Evolutionary conservation across 2,329 filamentous ascomycete species (phyloP).

Genomic region (Beauveria caledonica): DNA sequence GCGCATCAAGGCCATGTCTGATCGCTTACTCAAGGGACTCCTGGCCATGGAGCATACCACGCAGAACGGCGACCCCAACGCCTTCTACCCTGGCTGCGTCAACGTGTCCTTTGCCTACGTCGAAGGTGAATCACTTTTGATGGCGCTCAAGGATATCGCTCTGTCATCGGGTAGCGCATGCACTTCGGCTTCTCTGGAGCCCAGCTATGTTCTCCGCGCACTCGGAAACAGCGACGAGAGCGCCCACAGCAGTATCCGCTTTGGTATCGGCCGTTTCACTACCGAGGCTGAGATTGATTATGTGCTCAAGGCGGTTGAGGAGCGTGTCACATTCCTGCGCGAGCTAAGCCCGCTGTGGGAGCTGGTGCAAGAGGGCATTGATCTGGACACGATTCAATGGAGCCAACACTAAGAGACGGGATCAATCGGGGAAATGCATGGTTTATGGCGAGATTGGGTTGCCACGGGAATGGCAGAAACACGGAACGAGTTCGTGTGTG

Average conservation of each 20-base stretch:
- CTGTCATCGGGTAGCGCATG: slow-evolving; percentile 94
- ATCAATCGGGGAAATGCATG: slow-evolving; percentile 2
- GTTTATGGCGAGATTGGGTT: slow-evolving; percentile 5
- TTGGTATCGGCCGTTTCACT: slow-evolving; percentile 95
- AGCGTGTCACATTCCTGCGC: slow-evolving; percentile 84
- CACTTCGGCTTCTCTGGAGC: slow-evolving; percentile 92
- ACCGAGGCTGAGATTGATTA: slow-evolving; percentile 95
- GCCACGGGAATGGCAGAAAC: slow-evolving; percentile 13
- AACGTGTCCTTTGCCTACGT: slow-evolving; percentile 99
- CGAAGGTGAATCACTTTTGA: slow-evolving; percentile 93
- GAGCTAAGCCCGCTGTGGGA: slow-evolving; percentile 97
- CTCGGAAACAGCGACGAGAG: slow-evolving; percentile 95
- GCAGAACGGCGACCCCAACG: slow-evolving; percentile 75
- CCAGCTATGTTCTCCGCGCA: slow-evolving; percentile 89
- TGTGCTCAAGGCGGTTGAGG: slow-evolving; percentile 85
- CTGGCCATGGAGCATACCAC: slow-evolving; percentile 84
- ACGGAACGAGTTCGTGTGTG: slow-evolving; percentile 20
- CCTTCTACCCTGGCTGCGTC: slow-evolving; percentile 92
- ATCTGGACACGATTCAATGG: slow-evolving; percentile 95
- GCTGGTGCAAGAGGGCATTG: slow-evolving; percentile 91
- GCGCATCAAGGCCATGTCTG: slow-evolving; percentile 73
- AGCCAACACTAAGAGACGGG: slow-evolving; percentile 69
- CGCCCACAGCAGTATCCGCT: slow-evolving; percentile 94
- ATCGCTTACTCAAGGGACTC: slow-evolving; percentile 74
- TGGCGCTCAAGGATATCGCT: slow-evolving; percentile 97